Evolutionary conservation across 2,329 filamentous ascomycete genomes (phyloP), one percentile per base, ranked within the genome.

Genomic region (Penicillium brasilianum): DNA sequence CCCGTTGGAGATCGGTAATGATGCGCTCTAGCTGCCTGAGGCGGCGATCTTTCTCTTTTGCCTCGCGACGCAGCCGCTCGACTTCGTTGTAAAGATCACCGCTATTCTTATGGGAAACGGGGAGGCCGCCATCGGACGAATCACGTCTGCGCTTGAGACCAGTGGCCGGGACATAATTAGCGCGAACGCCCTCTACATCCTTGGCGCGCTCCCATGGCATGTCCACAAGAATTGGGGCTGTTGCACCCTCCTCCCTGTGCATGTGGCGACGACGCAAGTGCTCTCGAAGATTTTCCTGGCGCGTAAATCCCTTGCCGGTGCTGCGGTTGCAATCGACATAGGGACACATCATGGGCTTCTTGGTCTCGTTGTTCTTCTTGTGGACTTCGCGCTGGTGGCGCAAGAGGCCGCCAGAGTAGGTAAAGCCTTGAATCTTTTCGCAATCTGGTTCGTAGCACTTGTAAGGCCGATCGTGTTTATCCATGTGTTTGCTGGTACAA

Each of bases 51-150:
- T 80, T 81, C 67, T 88, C 85, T 64, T 87, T 81, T 60, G 89
- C 88, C 73, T 91, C 88, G 49, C 80, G 80, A 18, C 85, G 83
- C 37, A 92, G 77, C 36, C 87, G 83, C 77, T 90, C 90, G 63
- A 90, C 77, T 72, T 91, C 88, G 49, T 87, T 83, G 20, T 85
- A 85, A 34, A 91, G 66, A 44, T 77, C 72, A 30, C 72, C 71
- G 8, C 73, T 73, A 41, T 85, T 84, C 18, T 76, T 68, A 22
- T 73, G 77, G 4, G 77, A 72, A 18, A 77, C 77, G 1, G 69
- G 65, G 14, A 75, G 59, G 2, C 73, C 67, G 6, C 68, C 72
- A 18, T 72, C 69, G 11, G 72, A 66, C 11, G 73, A 72, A 16
- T 75, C 72, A 48, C 74, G 69, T 54, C 74, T 76, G 20, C 77